Evolutionary conservation across 345 rosid species (phyloP).

Genomic region (Anastatica hierochuntica): DNA sequence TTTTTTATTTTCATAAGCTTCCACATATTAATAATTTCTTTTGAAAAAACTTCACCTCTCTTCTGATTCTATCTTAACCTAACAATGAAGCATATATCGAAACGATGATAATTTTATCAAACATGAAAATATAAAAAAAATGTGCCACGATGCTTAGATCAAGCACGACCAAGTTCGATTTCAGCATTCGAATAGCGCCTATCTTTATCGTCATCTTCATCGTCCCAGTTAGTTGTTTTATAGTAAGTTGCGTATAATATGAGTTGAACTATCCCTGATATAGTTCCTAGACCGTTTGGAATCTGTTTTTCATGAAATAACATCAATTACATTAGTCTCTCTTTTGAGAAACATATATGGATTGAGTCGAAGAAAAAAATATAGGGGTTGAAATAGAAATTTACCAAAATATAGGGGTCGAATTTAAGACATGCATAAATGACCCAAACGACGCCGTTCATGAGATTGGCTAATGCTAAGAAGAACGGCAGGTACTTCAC

Average conservation of each 20-base stretch:
- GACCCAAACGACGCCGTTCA: conserved; percentile 51
- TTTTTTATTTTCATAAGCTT: too few species aligned
- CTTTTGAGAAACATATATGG: neutral
- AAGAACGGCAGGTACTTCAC: conserved; percentile 81
- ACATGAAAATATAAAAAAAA: too few species aligned
- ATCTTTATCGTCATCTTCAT: conserved; percentile 32
- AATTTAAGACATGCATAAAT: conserved; percentile 45
- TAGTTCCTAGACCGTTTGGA: conserved; percentile 43
- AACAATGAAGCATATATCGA: conserved; percentile 2
- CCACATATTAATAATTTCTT: too few species aligned
- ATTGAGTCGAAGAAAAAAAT: neutral
- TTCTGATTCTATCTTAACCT: conserved; percentile 10
- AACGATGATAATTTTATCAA: too few species aligned
- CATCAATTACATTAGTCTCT: neutral
- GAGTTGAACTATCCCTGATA: conserved; percentile 47
- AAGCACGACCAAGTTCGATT: conserved; percentile 28
- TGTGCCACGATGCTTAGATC: too few species aligned
- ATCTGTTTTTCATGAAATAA: conserved; percentile 18
- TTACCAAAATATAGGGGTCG: conserved; percentile 51
- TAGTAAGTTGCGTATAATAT: conserved; percentile 32
- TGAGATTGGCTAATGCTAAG: conserved; percentile 42
- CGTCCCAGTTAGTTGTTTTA: conserved; percentile 32
- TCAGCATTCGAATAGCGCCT: conserved; percentile 1
- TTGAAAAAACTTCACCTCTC: too few species aligned
- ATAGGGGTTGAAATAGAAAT: neutral